These are phyloP conservation scores for Endotrypanum monterogeii DNA, from an alignment of 208 protist species.

Conservation along the genomic window DNA sequence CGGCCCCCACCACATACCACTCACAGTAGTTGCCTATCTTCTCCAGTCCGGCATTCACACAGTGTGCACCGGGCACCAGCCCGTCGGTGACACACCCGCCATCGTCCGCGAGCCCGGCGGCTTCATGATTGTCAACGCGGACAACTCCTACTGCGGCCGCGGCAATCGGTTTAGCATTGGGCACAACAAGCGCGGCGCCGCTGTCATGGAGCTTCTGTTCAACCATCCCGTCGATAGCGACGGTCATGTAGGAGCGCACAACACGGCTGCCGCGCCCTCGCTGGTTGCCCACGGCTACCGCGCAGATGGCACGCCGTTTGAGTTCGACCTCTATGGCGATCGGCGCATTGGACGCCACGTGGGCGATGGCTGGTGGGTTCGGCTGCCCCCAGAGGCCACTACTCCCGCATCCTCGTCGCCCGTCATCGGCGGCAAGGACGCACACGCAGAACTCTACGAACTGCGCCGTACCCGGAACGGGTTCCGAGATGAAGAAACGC, in stretches of 20 bases:
- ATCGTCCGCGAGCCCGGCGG: constrained; percentile 74
- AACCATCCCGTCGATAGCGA: constrained; percentile 31
- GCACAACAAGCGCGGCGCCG: constrained; percentile 50
- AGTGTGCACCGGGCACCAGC: constrained; percentile 84
- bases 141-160: constrained; percentile 85
- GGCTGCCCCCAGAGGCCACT: constrained; percentile 28
- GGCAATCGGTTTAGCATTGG: constrained; percentile 31
- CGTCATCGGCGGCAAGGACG: background rate
- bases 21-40: constrained; percentile 67
- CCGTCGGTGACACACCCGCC: constrained; percentile 72
- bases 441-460: constrained; percentile 42
- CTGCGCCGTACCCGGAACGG: constrained; percentile 58
- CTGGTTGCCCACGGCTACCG: constrained; percentile 49
- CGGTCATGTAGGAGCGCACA: background rate
- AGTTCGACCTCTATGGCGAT: constrained; percentile 38
- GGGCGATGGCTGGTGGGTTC: constrained; percentile 75
- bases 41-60: constrained; percentile 62
- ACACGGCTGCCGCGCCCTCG: background rate
- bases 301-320: constrained; percentile 47
- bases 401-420: background rate
- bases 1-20: constrained; percentile 53
- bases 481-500: constrained; percentile 48
- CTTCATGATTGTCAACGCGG: constrained; percentile 62
- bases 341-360: constrained; percentile 48
- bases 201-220: constrained; percentile 67